Base-by-base conservation (phyloP, 352 stramenopile genomes). In the Pythium chondricola region DNA sequence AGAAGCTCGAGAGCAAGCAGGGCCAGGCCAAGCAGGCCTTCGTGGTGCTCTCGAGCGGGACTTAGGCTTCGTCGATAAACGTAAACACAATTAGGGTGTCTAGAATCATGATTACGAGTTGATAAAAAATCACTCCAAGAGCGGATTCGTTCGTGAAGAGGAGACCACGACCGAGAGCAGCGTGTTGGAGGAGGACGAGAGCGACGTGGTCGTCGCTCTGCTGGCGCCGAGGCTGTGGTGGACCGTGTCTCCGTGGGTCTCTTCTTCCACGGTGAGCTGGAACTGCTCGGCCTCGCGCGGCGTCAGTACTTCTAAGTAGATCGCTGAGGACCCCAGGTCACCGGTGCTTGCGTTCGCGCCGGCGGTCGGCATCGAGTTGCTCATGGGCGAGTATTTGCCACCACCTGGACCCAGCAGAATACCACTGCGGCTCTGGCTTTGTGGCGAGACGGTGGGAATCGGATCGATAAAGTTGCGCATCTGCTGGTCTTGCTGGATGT, bases 1-100 rank as follows among this genome's bases (percentile, higher is more conserved):
- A 85, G 40, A 74, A 84, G 35, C 66, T 95, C 7, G 74, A 91
- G 46, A 88, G 84, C 60, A 89, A 91, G 51, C 83, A 95, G 44
- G 79, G 87, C 35, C 65, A 77, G 24, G 68, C 75, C 6, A 83
- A 92, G 50, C 79, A 93, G 63, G 83, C 83, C 20, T 81, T 89
- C 58, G 73, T 95, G 14, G 81, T 93, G 58, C 67, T 95, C 10
- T 88, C 77, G 14, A 76, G 71, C 49, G 77, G 77, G 42, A 63
- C 64, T 17, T 89, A 78, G 38, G 35, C n/a, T n/a, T n/a, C n/a
- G n/a, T n/a, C n/a, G n/a, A n/a, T n/a, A n/a, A n/a, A n/a, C n/a
- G n/a, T n/a, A n/a, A n/a, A n/a, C n/a, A n/a, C n/a, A n/a, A n/a
- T n/a, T n/a, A n/a, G n/a, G n/a, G n/a, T n/a, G n/a, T n/a, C n/a